Evolutionary conservation across 2,329 filamentous ascomycete genomes (phyloP).

Genomic region (Gnomoniopsis sp.): DNA sequence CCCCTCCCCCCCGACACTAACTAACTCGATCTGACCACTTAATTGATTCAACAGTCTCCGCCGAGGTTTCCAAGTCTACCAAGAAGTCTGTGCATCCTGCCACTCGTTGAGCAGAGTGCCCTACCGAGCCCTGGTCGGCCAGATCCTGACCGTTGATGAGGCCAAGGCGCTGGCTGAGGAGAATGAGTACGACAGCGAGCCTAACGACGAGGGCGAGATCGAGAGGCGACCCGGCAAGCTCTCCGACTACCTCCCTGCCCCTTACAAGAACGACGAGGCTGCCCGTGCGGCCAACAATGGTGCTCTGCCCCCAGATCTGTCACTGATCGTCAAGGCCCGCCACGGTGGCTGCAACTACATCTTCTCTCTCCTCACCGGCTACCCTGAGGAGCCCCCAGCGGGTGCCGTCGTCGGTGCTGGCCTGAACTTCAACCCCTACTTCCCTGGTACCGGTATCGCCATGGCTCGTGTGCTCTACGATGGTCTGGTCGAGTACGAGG

Average conservation of each 20-base stretch:
- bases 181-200: slow-evolving; percentile 97
- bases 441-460: slow-evolving; percentile 97
- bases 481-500: slow-evolving; percentile 96
- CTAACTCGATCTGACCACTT: slow-evolving; percentile 7
- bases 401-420: slow-evolving; percentile 81
- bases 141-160: slow-evolving; percentile 92
- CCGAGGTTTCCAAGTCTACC: slow-evolving; percentile 99
- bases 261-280: slow-evolving; percentile 99
- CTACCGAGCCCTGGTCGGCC: slow-evolving; percentile 88
- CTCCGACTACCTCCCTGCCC: slow-evolving; percentile 89
- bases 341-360: slow-evolving; percentile 99
- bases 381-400: slow-evolving; percentile 92
- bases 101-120: slow-evolving; percentile 94
- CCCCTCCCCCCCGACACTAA: slow-evolving; percentile 12
- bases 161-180: slow-evolving; percentile 96
- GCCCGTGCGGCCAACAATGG: slow-evolving; percentile 97
- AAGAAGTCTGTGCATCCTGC: slow-evolving; percentile 95
- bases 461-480: slow-evolving; percentile 99
- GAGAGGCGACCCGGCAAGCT: slow-evolving; percentile 98
- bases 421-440: slow-evolving; percentile 99
- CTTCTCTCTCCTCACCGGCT: slow-evolving; percentile 94
- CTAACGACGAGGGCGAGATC: slow-evolving; percentile 96
- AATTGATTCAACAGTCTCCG: slow-evolving; percentile 67
- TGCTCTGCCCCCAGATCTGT: slow-evolving; percentile 95
- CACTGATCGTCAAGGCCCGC: slow-evolving; percentile 93